These are phyloP conservation scores for Fusarium proliferatum DNA, from an alignment of 2,329 filamentous ascomycete genomes.

Conservation along the genomic window DNA sequence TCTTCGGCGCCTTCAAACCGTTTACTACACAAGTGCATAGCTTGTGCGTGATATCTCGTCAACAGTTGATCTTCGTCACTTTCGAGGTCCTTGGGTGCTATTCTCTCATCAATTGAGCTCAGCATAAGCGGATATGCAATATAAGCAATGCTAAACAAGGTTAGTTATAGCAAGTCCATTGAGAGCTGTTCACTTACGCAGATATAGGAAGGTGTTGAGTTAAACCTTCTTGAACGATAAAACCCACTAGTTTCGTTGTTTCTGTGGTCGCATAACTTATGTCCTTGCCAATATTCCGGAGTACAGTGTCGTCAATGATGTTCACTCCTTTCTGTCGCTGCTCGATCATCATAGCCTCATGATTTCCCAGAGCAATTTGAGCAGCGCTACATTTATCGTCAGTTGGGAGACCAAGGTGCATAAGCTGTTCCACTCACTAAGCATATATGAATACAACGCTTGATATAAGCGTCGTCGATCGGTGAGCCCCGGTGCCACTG, in stretches of 20 bases:
- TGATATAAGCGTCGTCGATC: conserved; percentile 16
- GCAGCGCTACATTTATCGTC: not conserved
- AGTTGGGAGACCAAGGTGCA: fast-evolving
- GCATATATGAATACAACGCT: conserved; percentile 31
- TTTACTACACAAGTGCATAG: conserved; percentile 16
- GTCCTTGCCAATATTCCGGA: conserved; percentile 8
- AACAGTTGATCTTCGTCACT: fast-evolving
- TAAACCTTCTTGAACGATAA: not conserved
- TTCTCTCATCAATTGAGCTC: conserved; percentile 9
- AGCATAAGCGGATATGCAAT: conserved; percentile 23
- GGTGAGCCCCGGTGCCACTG: not conserved
- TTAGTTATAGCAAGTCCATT: fast-evolving
- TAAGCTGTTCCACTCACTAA: not conserved
- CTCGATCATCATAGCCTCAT: conserved; percentile 28
- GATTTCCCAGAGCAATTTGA: conserved; percentile 17
- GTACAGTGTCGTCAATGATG: conserved; percentile 3
- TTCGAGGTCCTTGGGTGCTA: not conserved
- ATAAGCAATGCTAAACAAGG: not conserved
- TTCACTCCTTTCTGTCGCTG: conserved; percentile 28
- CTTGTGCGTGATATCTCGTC: conserved; percentile 5
- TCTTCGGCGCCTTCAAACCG: conserved; percentile 6
- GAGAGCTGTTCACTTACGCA: not conserved
- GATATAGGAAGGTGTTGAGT: conserved; percentile 17
- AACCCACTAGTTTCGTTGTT: conserved; percentile 4
- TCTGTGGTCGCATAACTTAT: conserved; percentile 11